Evolutionary conservation across 352 stramenopile genomes (phyloP).

Genomic region (Pythium diclinum): DNA sequence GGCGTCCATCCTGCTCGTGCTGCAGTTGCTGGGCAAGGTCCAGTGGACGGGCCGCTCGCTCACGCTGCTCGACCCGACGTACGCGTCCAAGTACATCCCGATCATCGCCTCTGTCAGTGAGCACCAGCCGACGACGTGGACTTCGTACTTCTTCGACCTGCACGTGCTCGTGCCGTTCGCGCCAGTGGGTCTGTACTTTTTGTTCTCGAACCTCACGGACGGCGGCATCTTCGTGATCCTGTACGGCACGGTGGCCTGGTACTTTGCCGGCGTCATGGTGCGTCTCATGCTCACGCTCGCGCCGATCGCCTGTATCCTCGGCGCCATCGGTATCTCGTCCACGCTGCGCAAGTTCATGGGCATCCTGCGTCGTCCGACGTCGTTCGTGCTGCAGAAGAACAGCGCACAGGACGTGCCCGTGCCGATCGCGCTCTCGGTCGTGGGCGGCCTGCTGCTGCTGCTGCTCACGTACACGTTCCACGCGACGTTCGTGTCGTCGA

Average conservation of each 20-base stretch:
- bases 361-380: neutral
- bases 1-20: slow-evolving; percentile 55
- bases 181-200: slow-evolving; percentile 89
- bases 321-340: slow-evolving; percentile 76
- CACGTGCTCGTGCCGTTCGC: slow-evolving; percentile 90
- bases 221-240: slow-evolving; percentile 92
- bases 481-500: slow-evolving; percentile 53
- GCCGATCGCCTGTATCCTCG: slow-evolving; percentile 86
- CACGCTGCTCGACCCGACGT: slow-evolving; percentile 91
- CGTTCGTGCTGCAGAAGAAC: neutral
- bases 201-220: slow-evolving; percentile 88
- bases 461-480: slow-evolving; percentile 68
- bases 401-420: slow-evolving; percentile 3
- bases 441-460: slow-evolving; percentile 41
- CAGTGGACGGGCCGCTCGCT: slow-evolving; percentile 91
- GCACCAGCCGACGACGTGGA: slow-evolving; percentile 93
- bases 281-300: slow-evolving; percentile 90
- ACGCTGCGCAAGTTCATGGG: slow-evolving; percentile 1
- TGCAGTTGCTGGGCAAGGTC: slow-evolving; percentile 80
- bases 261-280: slow-evolving; percentile 93
- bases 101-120: slow-evolving; percentile 94
- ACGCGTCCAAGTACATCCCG: slow-evolving; percentile 94
- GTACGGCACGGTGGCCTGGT: slow-evolving; percentile 90
- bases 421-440: neutral
- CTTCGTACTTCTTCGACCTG: slow-evolving; percentile 90